Percentiles rank a stretch among this genome's conserved stretches.
phyloP scores from a whole-genome alignment of 2,329 filamentous ascomycete genomes.

The Venturia asperata region DNA sequence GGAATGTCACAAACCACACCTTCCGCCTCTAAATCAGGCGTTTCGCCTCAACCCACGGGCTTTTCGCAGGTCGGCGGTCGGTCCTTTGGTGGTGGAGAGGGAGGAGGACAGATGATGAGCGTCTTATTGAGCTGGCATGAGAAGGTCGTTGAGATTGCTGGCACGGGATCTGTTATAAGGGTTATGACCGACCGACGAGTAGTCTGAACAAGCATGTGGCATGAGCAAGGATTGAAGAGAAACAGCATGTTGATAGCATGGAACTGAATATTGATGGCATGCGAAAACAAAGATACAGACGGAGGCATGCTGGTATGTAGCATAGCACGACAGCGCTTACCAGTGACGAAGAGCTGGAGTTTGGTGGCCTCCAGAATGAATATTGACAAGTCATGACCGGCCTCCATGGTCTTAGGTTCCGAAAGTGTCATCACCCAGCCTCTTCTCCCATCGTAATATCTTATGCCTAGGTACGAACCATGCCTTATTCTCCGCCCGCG shows the following conservation, averaged over 20 bases:
- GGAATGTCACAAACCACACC: slow-evolving; percentile 57
- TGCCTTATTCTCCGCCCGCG: too few relatives aligned
- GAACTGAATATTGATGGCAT: background rate
- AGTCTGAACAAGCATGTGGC: slow-evolving; percentile 48
- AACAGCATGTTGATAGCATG: background rate
- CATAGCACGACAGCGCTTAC: background rate
- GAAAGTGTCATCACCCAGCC: background rate
- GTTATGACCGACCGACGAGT: slow-evolving; percentile 95
- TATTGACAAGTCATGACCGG: background rate
- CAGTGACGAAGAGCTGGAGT: background rate
- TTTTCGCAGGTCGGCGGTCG: slow-evolving; percentile 71
- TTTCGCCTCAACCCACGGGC: slow-evolving; percentile 68
- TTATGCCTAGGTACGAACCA: too few relatives aligned
- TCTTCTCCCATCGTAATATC: too few relatives aligned
- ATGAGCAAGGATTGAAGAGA: background rate
- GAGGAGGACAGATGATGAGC: slow-evolving; percentile 85
- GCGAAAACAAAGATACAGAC: background rate
- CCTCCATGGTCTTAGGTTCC: background rate
- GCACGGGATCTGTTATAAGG: slow-evolving; percentile 78
- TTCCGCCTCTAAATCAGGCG: slow-evolving; percentile 31
- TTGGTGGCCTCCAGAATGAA: background rate
- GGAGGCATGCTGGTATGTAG: background rate
- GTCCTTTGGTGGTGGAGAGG: slow-evolving; percentile 48
- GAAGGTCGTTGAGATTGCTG: slow-evolving; percentile 90
- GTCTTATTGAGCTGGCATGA: slow-evolving; percentile 97